These are phyloP conservation scores for Nicotiana paniculata DNA, from an alignment of 257 asterid genomes.

Conservation along the genomic window DNA sequence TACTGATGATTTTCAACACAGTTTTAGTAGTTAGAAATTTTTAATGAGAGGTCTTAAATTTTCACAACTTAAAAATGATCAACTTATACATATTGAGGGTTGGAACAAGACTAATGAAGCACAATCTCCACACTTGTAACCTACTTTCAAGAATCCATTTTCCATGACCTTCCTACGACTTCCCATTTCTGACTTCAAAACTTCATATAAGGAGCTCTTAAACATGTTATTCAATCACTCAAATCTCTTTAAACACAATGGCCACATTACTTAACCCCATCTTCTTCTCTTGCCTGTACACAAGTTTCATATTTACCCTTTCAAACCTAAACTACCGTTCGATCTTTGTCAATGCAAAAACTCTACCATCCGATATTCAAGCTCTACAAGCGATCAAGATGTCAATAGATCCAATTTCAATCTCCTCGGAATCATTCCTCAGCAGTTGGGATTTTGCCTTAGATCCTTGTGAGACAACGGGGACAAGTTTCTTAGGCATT, in stretches of 20 bases:
- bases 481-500: conserved; percentile 33
- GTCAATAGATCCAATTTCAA: conserved; percentile 37
- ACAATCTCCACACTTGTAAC: conserved; percentile 18
- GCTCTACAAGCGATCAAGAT: conserved; percentile 28
- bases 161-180: not conserved
- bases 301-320: not conserved
- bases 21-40: not conserved
- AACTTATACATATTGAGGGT: not conserved
- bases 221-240: not conserved
- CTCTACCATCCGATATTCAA: conserved; percentile 29
- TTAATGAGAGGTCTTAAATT: not conserved
- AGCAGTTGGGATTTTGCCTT: conserved; percentile 34
- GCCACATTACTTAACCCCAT: not conserved
- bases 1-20: not conserved
- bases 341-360: conserved; percentile 16
- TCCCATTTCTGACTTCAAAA: not conserved
- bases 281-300: not conserved
- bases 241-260: conserved; percentile 9
- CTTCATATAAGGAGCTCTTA: conserved; percentile 11
- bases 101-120: not conserved
- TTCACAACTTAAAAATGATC: not conserved
- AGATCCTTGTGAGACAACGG: conserved; percentile 45
- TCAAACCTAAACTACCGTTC: not conserved
- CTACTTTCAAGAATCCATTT: conserved; percentile 15
- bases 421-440: conserved; percentile 33